Evolutionary conservation across 2,329 filamentous ascomycete species (phyloP), one percentile per base, ranked within the genome.

Genomic region (Hypoxylon sp.): DNA sequence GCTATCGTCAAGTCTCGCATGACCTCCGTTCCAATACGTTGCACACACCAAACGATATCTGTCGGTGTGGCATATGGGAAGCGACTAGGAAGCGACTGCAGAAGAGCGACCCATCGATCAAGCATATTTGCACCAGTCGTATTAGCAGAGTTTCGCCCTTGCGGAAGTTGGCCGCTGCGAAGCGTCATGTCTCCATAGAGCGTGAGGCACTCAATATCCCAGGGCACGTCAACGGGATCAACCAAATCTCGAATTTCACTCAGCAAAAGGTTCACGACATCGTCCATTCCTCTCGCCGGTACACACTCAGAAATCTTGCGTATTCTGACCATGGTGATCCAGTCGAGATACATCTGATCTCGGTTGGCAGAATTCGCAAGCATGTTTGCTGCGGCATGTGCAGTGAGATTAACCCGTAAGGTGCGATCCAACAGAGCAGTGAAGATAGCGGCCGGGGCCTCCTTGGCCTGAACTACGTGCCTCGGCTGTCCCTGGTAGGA

Each of bases 271-370:
- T 85, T 85, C 19, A 90, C 88, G 19, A 91, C 82, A 67, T 91
- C 89, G 72, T 91, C 89, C 88, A 91, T 90, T 10, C 84, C 89
- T 51, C 84, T 81, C 2, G 86, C 86, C 0, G 89, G 89, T 5
- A 91, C 83, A 65, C 85, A 87, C 73, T 91, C 88, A 0, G 88
- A 87, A 63, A 90, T 80, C 75, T 90, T 90, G 50, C 88, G 85
- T 9, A 87, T 82, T 25, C 87, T 83, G 30, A 91, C 87, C 81
- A 87, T 87, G 2, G 84, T 89, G 43, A 93, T 89, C 90, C 94
- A 97, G 76, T 99, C 96, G 55, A 91, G 84, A 83, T 96, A 98
- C 96, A 99, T 98, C 75, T 96, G 92, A 71, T 96, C 93, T 60
- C 96, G 89, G 77, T 97, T 97, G 49, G 93, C 92, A 17, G 93